Percentiles rank a stretch among this genome's conserved stretches.
These are phyloP conservation scores for Suhomyces kunorum DNA, from an alignment of 1,139 yeast species.

Conservation along the genomic window DNA sequence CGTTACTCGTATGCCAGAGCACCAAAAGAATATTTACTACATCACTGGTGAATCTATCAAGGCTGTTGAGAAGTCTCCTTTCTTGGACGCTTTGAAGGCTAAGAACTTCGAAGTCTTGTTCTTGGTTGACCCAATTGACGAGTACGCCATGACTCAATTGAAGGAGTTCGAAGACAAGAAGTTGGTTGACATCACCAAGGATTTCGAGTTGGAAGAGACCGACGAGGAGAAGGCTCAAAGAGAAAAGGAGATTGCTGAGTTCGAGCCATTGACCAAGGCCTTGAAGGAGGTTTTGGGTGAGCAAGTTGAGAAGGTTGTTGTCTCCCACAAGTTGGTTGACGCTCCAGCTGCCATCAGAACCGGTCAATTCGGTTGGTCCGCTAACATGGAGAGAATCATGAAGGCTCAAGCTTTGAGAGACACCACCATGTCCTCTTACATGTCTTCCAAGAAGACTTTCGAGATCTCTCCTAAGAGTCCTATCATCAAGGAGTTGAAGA, in stretches of 20 bases:
- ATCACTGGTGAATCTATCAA: slow-evolving; percentile 98
- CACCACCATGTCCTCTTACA: slow-evolving; percentile 97
- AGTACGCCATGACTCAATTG: slow-evolving; percentile 98
- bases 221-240: slow-evolving; percentile 95
- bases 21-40: slow-evolving; percentile 98
- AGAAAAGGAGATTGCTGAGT: slow-evolving; percentile 91
- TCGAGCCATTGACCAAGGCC: slow-evolving; percentile 90
- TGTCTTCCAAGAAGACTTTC: slow-evolving; percentile 98
- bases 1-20: slow-evolving; percentile 99
- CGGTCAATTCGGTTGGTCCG: slow-evolving; percentile 99
- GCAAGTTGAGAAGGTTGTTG: slow-evolving; percentile 98
- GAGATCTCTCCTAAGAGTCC: slow-evolving; percentile 98
- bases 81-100: slow-evolving; percentile 98
- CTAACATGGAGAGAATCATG: slow-evolving; percentile 99
- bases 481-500: slow-evolving; percentile 91
- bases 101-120: slow-evolving; percentile 97
- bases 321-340: slow-evolving; percentile 94
- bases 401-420: slow-evolving; percentile 99
- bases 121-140: slow-evolving; percentile 99
- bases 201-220: slow-evolving; percentile 98
- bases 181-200: slow-evolving; percentile 98
- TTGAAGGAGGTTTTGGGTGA: slow-evolving; percentile 97
- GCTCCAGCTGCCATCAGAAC: slow-evolving; percentile 99
- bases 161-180: slow-evolving; percentile 99
- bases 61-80: slow-evolving; percentile 99